Percentiles rank a stretch among this genome's conserved stretches.
phyloP scores from a whole-genome alignment of 2,329 filamentous ascomycete species.

The Endocalyx cinctus region DNA sequence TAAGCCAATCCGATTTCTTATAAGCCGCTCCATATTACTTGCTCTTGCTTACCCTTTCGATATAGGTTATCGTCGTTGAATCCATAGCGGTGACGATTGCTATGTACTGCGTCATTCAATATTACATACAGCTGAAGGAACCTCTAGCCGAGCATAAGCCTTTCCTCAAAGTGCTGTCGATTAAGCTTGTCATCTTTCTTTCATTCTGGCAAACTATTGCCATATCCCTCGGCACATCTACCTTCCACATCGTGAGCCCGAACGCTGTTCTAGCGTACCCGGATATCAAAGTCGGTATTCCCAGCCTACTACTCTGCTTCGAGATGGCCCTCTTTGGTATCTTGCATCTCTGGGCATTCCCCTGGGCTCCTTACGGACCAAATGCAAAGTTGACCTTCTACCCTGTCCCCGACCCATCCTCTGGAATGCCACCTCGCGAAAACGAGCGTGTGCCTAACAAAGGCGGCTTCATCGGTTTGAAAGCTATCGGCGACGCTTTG shows the following conservation, averaged over 20 bases:
- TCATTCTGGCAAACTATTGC: conserved; percentile 75
- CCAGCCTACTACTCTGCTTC: conserved; percentile 70
- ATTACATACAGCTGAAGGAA: conserved; percentile 71
- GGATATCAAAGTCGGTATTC: conserved; percentile 78
- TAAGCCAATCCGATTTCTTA: no score
- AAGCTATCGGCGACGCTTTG: conserved; percentile 65
- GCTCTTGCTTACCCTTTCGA: no score
- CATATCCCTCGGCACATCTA: conserved; percentile 49
- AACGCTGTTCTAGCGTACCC: conserved; percentile 60
- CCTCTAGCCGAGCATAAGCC: conserved; percentile 66
- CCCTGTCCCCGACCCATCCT: conserved; percentile 37
- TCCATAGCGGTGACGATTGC: conserved; percentile 70
- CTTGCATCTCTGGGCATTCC: conserved; percentile 78
- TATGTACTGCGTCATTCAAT: conserved; percentile 86
- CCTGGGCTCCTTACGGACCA: conserved; percentile 64
- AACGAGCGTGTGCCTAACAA: conserved; percentile 47
- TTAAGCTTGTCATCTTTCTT: conserved; percentile 88
- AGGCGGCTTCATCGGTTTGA: conserved; percentile 60
- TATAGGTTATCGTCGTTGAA: conserved; percentile 62
- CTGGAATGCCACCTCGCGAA: conserved; percentile 35
- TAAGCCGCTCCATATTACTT: background rate
- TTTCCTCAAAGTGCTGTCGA: conserved; percentile 76
- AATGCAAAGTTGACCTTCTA: conserved; percentile 42
- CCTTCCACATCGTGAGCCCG: conserved; percentile 58
- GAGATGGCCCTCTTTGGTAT: conserved; percentile 81